Evolutionary conservation across 257 asterid species (phyloP).

Genomic region (Verbena officinalis): DNA sequence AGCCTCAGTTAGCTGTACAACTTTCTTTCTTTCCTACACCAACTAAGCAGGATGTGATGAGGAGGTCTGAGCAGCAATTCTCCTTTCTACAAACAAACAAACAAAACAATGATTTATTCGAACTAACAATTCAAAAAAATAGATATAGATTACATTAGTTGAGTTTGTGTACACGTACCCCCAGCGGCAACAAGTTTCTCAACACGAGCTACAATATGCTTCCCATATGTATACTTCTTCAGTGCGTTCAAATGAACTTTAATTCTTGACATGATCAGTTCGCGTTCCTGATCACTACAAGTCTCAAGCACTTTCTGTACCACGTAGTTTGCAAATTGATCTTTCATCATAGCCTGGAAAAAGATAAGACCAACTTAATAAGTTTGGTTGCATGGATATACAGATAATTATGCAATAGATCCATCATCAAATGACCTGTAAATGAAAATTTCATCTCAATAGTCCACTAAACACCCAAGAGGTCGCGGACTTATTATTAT

Average conservation of each 20-base stretch:
- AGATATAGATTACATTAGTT: not conserved
- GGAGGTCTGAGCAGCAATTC: conserved; percentile 55
- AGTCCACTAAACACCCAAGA: no score
- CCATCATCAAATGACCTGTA: no score
- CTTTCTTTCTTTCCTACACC: conserved; percentile 41
- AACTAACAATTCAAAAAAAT: no score
- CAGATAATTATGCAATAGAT: no score
- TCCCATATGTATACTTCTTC: conserved; percentile 79
- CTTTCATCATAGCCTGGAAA: conserved; percentile 79
- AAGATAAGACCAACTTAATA: not conserved
- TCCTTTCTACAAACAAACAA: conserved; percentile 47
- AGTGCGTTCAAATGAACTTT: conserved; percentile 73
- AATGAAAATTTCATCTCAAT: no score
- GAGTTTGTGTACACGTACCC: conserved; percentile 51
- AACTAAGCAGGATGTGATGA: conserved; percentile 35
- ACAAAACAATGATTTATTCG: no score
- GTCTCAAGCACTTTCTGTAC: conserved; percentile 81
- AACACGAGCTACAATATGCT: conserved; percentile 79
- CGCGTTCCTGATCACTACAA: conserved; percentile 79
- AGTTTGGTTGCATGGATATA: not conserved
- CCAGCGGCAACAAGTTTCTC: conserved; percentile 84
- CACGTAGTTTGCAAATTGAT: conserved; percentile 72
- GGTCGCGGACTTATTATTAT: no score
- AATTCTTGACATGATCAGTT: conserved; percentile 65
- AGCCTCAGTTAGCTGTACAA: conserved; percentile 77